Evolutionary conservation across 2,329 filamentous ascomycete species (phyloP).

Genomic region (Lasiodiplodia theobromae): DNA sequence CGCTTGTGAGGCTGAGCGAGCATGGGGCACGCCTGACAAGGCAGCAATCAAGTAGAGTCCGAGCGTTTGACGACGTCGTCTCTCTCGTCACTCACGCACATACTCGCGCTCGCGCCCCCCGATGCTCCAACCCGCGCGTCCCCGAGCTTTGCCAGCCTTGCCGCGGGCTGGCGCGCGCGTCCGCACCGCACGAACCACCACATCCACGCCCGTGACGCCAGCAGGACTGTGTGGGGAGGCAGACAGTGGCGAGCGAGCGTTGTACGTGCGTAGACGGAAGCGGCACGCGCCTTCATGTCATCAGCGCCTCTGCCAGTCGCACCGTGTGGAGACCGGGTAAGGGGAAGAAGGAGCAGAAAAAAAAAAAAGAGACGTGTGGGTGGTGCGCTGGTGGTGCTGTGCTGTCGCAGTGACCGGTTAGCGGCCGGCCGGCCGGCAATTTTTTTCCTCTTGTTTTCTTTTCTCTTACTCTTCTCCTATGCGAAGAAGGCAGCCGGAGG

Average conservation of each 20-base stretch:
- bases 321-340: conserved; percentile 6
- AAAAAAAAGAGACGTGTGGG: background rate
- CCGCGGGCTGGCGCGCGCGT: conserved; percentile 17
- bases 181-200: background rate
- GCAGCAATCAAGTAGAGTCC: background rate
- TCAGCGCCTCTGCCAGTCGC: background rate
- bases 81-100: background rate
- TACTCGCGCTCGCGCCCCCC: background rate
- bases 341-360: background rate
- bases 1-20: conserved; percentile 20
- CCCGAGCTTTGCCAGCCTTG: background rate
- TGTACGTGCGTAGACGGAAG: conserved; percentile 21
- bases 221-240: conserved; percentile 22
- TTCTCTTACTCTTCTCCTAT: background rate
- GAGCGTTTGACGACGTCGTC: background rate
- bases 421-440: conserved; percentile 19
- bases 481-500: conserved; percentile 9
- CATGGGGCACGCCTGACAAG: background rate
- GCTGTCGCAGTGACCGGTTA: background rate
- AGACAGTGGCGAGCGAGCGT: background rate
- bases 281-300: conserved; percentile 4
- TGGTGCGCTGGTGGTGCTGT: conserved; percentile 20
- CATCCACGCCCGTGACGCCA: conserved; percentile 14
- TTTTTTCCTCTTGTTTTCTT: background rate
- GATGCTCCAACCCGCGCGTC: background rate